These are phyloP conservation scores for Lentinus brumalis DNA, from an alignment of 768 basidiomycete genomes.

Conservation along the genomic window DNA sequence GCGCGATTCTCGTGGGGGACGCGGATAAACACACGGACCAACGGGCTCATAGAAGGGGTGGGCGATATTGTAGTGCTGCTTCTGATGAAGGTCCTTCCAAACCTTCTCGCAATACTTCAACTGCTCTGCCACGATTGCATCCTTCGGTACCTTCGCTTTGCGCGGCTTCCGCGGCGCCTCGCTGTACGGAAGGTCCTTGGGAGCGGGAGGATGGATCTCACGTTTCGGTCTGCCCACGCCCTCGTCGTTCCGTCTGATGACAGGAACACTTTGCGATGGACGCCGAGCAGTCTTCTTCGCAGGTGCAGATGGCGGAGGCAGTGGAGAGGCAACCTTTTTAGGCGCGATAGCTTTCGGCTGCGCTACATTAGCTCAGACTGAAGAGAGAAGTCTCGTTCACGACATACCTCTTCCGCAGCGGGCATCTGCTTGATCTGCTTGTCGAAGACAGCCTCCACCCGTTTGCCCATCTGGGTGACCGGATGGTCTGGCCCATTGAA, in stretches of 20 bases:
- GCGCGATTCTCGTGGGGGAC: background rate
- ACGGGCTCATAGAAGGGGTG: slow-evolving; percentile 94
- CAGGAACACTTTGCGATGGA: slow-evolving; percentile 78
- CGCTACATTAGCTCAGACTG: slow-evolving; percentile 26
- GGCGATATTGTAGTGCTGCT: slow-evolving; percentile 73
- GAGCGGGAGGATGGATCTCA: slow-evolving; percentile 94
- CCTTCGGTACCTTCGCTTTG: slow-evolving; percentile 59
- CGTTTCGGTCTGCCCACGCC: slow-evolving; percentile 85
- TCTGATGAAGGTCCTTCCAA: slow-evolving; percentile 73
- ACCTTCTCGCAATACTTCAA: slow-evolving; percentile 81
- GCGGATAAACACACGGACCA: slow-evolving; percentile 52
- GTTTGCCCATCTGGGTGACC: slow-evolving; percentile 77
- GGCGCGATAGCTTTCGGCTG: slow-evolving; percentile 45
- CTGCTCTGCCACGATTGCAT: slow-evolving; percentile 78
- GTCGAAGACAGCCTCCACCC: slow-evolving; percentile 83
- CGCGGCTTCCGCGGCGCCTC: slow-evolving; percentile 72
- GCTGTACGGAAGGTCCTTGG: slow-evolving; percentile 86
- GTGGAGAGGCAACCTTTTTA: slow-evolving; percentile 44
- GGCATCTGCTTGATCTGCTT: slow-evolving; percentile 88
- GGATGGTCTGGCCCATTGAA: slow-evolving; percentile 95
- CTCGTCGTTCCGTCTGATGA: slow-evolving; percentile 76
- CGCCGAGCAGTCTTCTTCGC: slow-evolving; percentile 59
- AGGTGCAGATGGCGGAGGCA: slow-evolving; percentile 44
- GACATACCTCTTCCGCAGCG: slow-evolving; percentile 68
- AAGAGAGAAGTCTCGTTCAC: background rate